phyloP scores from a whole-genome alignment of 257 asterid genomes.

The Nicotiana paniculata region DNA sequence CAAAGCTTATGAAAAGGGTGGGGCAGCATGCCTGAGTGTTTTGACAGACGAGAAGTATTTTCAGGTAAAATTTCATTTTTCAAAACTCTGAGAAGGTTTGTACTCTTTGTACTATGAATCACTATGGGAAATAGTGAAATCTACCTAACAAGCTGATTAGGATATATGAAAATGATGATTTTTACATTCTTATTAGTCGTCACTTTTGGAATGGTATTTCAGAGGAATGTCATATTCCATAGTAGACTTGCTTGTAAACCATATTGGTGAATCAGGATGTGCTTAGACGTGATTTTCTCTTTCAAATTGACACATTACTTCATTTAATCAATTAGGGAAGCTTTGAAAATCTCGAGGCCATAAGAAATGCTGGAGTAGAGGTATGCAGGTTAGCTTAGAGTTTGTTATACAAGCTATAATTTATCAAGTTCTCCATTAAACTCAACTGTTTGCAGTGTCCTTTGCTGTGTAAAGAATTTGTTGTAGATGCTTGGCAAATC shows the following conservation, averaged over 20 bases:
- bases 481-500: conserved; percentile 83
- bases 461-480: conserved; percentile 82
- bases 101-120: too few relatives aligned
- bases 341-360: conserved; percentile 75
- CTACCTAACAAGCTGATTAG: too few relatives aligned
- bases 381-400: conserved; percentile 22
- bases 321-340: conserved; percentile 47
- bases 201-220: too few relatives aligned
- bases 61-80: conserved; percentile 38
- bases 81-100: too few relatives aligned
- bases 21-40: conserved; percentile 94
- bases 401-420: not conserved
- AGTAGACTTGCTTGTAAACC: not conserved
- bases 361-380: conserved; percentile 68
- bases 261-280: not conserved
- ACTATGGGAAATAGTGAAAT: too few relatives aligned
- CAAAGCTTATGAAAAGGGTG: conserved; percentile 90
- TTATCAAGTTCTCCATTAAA: not conserved
- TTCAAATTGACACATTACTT: not conserved
- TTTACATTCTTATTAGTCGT: too few relatives aligned
- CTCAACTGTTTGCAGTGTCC: conserved; percentile 59
- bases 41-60: conserved; percentile 76
- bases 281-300: not conserved
- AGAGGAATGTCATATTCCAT: too few relatives aligned
- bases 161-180: too few relatives aligned